A percentile compares a stretch with the other conserved stretches of the same genome.
Conservation (phyloP, 202 grass and related monocot genomes). For the Musa balbisiana region DNA sequence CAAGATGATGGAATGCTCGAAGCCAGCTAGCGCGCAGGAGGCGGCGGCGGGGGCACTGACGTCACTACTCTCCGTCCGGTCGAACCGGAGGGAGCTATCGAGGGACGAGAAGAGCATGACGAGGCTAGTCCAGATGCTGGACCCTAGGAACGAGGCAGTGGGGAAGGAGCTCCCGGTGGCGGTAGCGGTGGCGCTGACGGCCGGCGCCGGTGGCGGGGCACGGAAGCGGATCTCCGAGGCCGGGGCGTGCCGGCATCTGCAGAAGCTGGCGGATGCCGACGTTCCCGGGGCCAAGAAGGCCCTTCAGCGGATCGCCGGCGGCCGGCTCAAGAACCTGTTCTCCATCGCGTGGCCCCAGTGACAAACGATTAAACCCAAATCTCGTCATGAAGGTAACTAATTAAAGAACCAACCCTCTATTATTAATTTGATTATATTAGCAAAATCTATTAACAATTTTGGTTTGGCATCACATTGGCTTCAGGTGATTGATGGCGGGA, state of each 20-base stretch:
- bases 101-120: conserved; percentile 72
- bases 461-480: neutral
- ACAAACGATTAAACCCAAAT: conserved; percentile 14
- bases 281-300: conserved; percentile 76
- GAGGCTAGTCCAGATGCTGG: conserved; percentile 65
- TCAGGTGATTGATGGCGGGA: conserved; percentile 1
- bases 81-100: conserved; percentile 56
- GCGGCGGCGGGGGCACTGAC: conserved; percentile 48
- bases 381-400: neutral
- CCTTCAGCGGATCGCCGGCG: conserved; percentile 64
- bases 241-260: conserved; percentile 60
- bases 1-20: conserved; percentile 73
- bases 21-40: conserved; percentile 63
- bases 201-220: conserved; percentile 49
- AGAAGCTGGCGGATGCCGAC: conserved; percentile 58
- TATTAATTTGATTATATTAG: conserved; percentile 27
- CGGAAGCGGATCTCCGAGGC: conserved; percentile 48
- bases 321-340: conserved; percentile 62
- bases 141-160: conserved; percentile 53
- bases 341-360: conserved; percentile 51
- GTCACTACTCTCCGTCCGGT: conserved; percentile 48
- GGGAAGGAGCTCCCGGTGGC: conserved; percentile 56
- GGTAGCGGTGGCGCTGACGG: conserved; percentile 58
- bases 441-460: neutral
- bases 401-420: neutral